Evolutionary conservation across 306 rosid species (phyloP), one percentile per base, ranked within the genome.

Genomic region (Fagus sylvatica): DNA sequence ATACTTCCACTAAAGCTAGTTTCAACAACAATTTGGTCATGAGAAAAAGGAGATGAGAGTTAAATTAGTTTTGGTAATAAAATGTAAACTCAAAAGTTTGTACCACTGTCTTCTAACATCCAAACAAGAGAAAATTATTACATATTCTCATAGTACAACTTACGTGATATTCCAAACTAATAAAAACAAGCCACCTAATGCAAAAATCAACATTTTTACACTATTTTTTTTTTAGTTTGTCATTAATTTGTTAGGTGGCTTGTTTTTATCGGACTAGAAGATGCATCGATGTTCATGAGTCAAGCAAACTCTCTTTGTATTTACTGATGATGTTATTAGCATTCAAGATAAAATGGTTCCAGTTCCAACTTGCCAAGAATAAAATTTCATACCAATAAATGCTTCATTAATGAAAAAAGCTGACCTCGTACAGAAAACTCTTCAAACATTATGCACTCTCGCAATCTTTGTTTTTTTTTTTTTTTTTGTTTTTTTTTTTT

Each of bases 391-490:
- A 70, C 76, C 53, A 49, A 81, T 60, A 83, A 77, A 80, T 28
- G 79, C 76, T 77, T 86, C 87, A 74, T 79, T 73, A 9, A 15
- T 61, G 37, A 34, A 30, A 69, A n/a, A 64, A 37, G 43, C 75
- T 54, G 75, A 74, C 54, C 80, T 71, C 88, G 39, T 40, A 56
- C 75, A 80, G 68, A 86, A 82, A 43, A 28, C 39, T 74, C 73
- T 81, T 68, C 87, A 84, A 87, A 94, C 87, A 81, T 73, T 78
- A 78, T 82, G 66, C 94, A 91, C 93, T 85, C 92, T 74, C 83
- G 74, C 75, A 83, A 78, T 73, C 80, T 73, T 71, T 82, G 65
- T 49, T 72, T 61, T 32, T 34, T 30, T 59, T 17, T 40, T 19
- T 51, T 55, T 53, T 73, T 71, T 82, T 72, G 39, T 72, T 61